Conservation (phyloP, 805 yeast species). For the Yarrowia porcina region DNA sequence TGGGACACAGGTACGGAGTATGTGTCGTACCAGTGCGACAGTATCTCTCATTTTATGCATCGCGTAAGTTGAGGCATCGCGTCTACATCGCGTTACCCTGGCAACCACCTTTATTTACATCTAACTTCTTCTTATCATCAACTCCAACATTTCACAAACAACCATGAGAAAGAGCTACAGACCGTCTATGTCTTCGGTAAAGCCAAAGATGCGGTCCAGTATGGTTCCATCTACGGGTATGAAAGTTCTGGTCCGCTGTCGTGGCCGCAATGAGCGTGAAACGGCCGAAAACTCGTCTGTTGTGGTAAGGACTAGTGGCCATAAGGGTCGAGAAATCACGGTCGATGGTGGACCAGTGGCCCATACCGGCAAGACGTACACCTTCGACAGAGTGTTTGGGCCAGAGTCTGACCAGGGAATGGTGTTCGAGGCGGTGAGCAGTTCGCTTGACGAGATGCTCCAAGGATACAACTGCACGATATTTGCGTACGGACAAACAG, state of each 20-base stretch:
- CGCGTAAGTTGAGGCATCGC: background rate
- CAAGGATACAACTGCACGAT: constrained; percentile 71
- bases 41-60: no score
- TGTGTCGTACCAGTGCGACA: no score
- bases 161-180: constrained; percentile 19
- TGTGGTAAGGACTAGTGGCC: constrained; percentile 41
- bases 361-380: constrained; percentile 39
- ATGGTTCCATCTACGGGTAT: constrained; percentile 5
- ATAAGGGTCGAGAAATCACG: background rate
- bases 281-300: constrained; percentile 55
- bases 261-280: constrained; percentile 58
- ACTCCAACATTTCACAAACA: background rate
- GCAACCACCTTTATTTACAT: constrained; percentile 21
- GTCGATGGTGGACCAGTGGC: constrained; percentile 21
- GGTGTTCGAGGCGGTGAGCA: constrained; percentile 46
- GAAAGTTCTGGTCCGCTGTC: constrained; percentile 56
- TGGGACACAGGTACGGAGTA: no score
- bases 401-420: constrained; percentile 52
- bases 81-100: constrained; percentile 15
- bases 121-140: constrained; percentile 8
- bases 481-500: constrained; percentile 94
- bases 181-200: constrained; percentile 13
- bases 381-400: constrained; percentile 63
- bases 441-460: constrained; percentile 56
- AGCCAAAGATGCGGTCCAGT: background rate